Evolutionary conservation across 1,284 basidiomycete genomes (phyloP), one percentile per base, ranked within the genome.

Genomic region (Rhodotorula sp.): DNA sequence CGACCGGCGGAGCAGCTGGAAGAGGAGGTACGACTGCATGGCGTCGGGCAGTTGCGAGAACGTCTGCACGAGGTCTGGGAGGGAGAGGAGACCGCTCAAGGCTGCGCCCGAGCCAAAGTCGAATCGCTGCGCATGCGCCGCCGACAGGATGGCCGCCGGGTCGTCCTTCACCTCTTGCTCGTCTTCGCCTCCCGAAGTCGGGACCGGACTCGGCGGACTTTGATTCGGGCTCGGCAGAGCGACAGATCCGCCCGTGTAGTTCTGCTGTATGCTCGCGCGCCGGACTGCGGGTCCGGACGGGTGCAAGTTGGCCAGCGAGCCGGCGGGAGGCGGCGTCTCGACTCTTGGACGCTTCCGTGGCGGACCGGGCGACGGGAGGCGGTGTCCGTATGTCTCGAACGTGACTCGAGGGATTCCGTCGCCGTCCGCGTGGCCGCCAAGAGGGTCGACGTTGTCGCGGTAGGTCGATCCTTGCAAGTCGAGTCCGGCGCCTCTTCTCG

Each of bases 21-120:
- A 87, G 62, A 94, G 86, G 76, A 93, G 87, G 80, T 93, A 91
- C 1, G 91, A 91, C 83, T 94, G 92, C 43, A 93, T 82, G 15
- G 87, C 84, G 12, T 87, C 84, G 2, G 91, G 90, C 48, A 93
- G 84, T 70, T 81, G 84, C 39, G 86, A 86, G 81, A 91, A 94
- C 76, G 92, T 90, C 10, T 86, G 83, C 23, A 93, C 85, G 58
- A 94, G 84, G 8, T 88, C 86, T 8, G 91, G 91, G 8, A 94
- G 85, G 0, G 92, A 88, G 69, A 93, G 82, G 58, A 94, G 86
- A 0, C 91, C 89, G 23, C 90, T 88, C 47, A 93, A 82, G 0
- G 68, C 66, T 1, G 63, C 51, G 21, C 73, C 64, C 0, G 64
- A 62, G 46, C 71, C 72, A 51, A 73, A 64, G 62, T 77, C 67